phyloP scores from a whole-genome alignment of 129 eudicot species.

The Helianthus annuus region DNA sequence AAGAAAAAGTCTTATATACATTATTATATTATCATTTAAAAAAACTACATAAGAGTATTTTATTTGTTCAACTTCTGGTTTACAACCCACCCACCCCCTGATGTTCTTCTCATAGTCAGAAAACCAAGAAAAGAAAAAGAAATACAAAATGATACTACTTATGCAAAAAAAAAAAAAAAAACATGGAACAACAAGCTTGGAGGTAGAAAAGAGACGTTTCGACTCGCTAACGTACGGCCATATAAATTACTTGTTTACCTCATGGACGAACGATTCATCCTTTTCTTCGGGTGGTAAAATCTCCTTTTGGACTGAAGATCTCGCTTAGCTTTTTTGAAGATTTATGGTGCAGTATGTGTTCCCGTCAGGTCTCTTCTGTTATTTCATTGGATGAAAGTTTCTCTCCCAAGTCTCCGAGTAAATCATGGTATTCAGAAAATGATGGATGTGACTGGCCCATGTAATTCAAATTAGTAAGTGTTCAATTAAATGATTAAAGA shows the following conservation, averaged over 20 bases:
- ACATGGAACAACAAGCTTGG: constrained; percentile 1
- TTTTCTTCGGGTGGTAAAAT: constrained; percentile 28
- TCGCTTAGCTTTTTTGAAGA: not conserved
- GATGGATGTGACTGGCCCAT: constrained; percentile 67
- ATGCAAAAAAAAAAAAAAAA: not conserved
- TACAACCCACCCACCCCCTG: constrained; percentile 15
- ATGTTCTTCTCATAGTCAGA: constrained; percentile 28
- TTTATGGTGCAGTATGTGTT: constrained; percentile 16
- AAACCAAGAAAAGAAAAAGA: constrained; percentile 22
- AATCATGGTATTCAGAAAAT: constrained; percentile 78
- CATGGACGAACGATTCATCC: constrained; percentile 15
- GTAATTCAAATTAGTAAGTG: constrained; percentile 24
- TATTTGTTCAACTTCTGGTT: constrained; percentile 16
- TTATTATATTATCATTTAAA: constrained; percentile 14
- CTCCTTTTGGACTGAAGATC: constrained; percentile 13
- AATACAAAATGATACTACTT: constrained; percentile 33
- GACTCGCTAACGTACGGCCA: constrained; percentile 10
- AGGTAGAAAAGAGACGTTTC: not conserved
- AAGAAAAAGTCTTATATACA: constrained; percentile 28
- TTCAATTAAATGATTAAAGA: not conserved
- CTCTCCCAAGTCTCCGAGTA: constrained; percentile 78
- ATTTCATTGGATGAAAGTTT: constrained; percentile 59
- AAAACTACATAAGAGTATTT: constrained; percentile 27
- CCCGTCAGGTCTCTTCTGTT: constrained; percentile 49
- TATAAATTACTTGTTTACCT: constrained; percentile 23